Conservation (phyloP, 2,329 filamentous ascomycete species). For the Akanthomyces uredinophilus region DNA sequence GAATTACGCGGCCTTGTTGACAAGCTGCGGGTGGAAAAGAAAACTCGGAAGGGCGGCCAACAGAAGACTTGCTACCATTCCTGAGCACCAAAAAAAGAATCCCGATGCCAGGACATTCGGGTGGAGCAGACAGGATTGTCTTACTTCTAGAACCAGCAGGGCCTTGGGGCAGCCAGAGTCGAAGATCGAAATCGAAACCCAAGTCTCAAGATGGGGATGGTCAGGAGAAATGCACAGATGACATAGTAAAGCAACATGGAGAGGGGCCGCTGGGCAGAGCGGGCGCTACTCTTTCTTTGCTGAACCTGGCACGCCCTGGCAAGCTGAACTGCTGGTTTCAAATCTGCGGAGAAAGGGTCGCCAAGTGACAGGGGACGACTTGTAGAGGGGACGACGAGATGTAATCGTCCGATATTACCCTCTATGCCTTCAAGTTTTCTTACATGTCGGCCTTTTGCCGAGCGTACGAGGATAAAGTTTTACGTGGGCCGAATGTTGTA, state of each 20-base stretch:
- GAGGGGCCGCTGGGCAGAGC: not conserved
- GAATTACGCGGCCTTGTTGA: not conserved
- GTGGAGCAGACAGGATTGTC: conserved; percentile 8
- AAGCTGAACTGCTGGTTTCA: conserved; percentile 1
- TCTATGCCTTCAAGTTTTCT: not conserved
- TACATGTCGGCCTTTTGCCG: not conserved
- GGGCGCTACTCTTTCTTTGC: not conserved
- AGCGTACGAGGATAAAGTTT: not conserved
- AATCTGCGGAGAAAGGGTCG: conserved; percentile 8
- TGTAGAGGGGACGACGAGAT: not conserved
- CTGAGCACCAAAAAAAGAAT: not conserved
- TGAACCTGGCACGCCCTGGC: not conserved
- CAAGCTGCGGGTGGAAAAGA: not conserved
- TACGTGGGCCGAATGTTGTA: not conserved
- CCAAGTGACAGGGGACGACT: not conserved
- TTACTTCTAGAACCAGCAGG: not conserved
- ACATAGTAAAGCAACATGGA: not conserved
- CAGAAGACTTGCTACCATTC: not conserved
- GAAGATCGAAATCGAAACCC: not conserved
- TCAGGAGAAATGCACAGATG: not conserved
- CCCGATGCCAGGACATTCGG: not conserved
- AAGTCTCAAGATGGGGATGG: not conserved
- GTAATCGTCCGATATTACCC: not conserved
- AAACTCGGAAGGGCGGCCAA: not conserved
- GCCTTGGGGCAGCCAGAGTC: not conserved